phyloP scores from a whole-genome alignment of 371 early-diverging fungal species.

The Mucor racemosus region DNA sequence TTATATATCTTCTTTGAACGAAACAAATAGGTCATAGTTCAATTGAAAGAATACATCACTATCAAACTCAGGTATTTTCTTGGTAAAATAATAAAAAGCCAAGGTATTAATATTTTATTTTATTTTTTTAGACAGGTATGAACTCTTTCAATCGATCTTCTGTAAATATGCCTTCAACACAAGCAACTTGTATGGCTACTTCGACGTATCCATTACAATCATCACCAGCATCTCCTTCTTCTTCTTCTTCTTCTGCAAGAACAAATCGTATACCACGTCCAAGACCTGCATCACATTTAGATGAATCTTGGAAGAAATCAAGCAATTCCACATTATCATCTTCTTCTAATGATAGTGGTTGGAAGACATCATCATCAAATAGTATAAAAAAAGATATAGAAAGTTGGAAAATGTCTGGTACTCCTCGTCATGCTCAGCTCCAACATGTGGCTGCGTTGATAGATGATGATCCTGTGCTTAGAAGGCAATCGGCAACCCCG shows the following conservation, averaged over 20 bases:
- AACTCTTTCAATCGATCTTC: not conserved
- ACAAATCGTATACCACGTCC: not conserved
- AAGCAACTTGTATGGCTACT: conserved; percentile 1
- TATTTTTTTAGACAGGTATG: not conserved
- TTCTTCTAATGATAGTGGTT: not conserved
- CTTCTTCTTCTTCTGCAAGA: not conserved
- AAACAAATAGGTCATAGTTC: no score
- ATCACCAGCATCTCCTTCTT: not conserved
- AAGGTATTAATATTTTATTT: not conserved
- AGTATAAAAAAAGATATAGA: conserved; percentile 10
- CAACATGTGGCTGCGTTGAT: not conserved
- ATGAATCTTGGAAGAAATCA: conserved; percentile 21
- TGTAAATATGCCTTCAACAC: not conserved
- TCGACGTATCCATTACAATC: not conserved
- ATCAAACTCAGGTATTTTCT: conserved; percentile 1
- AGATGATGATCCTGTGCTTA: conserved; percentile 4
- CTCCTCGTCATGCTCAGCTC: conserved; percentile 28
- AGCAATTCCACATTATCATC: not conserved
- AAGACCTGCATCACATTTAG: conserved; percentile 7
- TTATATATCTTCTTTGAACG: no score
- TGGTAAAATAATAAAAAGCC: not conserved
- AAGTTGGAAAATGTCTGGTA: conserved; percentile 31
- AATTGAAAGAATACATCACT: no score
- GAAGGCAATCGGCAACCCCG: conserved; percentile 20
- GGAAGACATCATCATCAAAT: conserved; percentile 1